Base-by-base conservation (phyloP, 768 basidiomycete species). In the Hericium alpestre region DNA sequence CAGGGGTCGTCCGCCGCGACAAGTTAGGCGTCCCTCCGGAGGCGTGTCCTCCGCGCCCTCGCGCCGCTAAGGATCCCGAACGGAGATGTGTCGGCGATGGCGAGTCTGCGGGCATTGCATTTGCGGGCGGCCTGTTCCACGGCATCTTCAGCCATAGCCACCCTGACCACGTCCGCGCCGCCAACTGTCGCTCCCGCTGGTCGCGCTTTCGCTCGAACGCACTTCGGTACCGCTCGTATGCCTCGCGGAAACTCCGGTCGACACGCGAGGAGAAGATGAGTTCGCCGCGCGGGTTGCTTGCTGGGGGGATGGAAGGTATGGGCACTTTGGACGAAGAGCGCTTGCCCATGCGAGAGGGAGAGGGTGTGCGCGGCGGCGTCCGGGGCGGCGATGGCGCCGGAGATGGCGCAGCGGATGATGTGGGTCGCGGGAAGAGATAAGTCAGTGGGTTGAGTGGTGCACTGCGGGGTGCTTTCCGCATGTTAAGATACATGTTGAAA, bases 401-500 rank as follows among this genome's bases (percentile, higher is more conserved):
- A 54, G 68, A 60, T 32, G 32, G 32, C 22, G 70, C 63, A 46
- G 38, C 15, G 38, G 70, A 56, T 32, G 64, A 56, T 55, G 67
- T 63, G 4, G 78, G 74, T 22, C 77, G 73, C 11, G 77, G 76
- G 57, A 81, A 81, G 69, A 85, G 77, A 70, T 82, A 78, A n/a
- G 77, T 68, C 51, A 85, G 69, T 8, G 79, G 79, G 64, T 79
- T 83, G 61, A 65, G 73, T 70, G 74, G 61, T 60, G 86, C 82
- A 37, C 80, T 77, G 15, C 89, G 72, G 0, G 91, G 82, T 1
- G 84, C 86, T 62, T 83, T 82, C 43, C 93, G 87, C 65, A 95
- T 89, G 73, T 99, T 99, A 63, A 99, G 79, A 65, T 91, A 90
- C 85, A 99, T 94, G 70, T 99, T 99, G 70, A 97, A 87, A 18